Percentiles rank a stretch among this genome's conserved stretches.
Evolutionary conservation across 108 stramenopile genomes (phyloP).

Genomic region (Nitzschia inconspicua): DNA sequence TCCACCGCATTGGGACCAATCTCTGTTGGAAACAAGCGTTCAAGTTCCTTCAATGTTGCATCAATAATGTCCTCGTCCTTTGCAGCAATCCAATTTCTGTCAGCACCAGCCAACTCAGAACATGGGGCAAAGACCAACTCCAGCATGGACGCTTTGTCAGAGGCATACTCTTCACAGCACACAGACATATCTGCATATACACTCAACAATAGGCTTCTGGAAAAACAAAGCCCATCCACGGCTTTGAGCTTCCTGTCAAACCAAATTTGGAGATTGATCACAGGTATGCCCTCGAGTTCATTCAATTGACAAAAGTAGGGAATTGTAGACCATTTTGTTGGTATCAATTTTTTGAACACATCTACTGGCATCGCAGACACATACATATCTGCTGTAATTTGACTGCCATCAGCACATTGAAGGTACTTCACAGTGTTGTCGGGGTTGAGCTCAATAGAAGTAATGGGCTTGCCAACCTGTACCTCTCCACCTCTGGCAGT

Average conservation of each 20-base stretch:
- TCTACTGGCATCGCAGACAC: conserved; percentile 96
- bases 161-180: conserved; percentile 90
- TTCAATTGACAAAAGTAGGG: conserved; percentile 89
- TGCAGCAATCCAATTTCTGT: conserved; percentile 66
- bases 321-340: conserved; percentile 74
- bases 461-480: conserved; percentile 65
- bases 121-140: conserved; percentile 94
- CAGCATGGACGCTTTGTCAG: conserved; percentile 81
- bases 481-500: conserved; percentile 74
- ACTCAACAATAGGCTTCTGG: conserved; percentile 82
- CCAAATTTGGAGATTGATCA: conserved; percentile 97
- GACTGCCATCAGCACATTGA: conserved; percentile 55
- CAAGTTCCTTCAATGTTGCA: conserved; percentile 88
- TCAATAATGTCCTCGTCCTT: conserved; percentile 84
- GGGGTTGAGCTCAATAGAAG: conserved; percentile 19
- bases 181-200: conserved; percentile 95
- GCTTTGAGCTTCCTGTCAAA: conserved; percentile 87
- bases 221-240: conserved; percentile 89
- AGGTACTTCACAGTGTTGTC: conserved; percentile 68
- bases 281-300: conserved; percentile 90
- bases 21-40: conserved; percentile 89
- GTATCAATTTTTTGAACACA: conserved; percentile 75
- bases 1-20: conserved; percentile 66
- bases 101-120: conserved; percentile 64
- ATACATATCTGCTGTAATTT: conserved; percentile 82